phyloP scores from a whole-genome alignment of 257 asterid genomes.

The Nicotiana undulata region DNA sequence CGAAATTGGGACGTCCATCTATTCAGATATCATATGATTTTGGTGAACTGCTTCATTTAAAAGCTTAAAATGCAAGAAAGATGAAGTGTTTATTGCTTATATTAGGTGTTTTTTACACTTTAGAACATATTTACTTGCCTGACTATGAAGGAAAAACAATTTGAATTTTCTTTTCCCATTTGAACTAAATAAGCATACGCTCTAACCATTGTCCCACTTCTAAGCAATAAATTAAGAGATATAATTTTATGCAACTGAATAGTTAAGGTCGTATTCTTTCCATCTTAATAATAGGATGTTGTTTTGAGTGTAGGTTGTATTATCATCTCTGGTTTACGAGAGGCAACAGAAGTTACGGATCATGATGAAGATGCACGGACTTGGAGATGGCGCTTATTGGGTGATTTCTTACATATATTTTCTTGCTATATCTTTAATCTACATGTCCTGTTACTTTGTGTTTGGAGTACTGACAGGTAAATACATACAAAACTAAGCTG shows the following conservation, averaged over 20 bases:
- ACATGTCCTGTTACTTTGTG: constrained; percentile 17
- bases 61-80: not conserved
- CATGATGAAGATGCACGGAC: constrained; percentile 51
- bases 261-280: too few species aligned
- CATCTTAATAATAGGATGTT: not conserved
- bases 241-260: too few species aligned
- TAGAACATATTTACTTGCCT: not conserved
- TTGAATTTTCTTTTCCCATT: not conserved
- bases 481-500: not conserved
- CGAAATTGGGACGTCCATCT: not conserved
- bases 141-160: not conserved
- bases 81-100: not conserved
- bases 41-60: not conserved
- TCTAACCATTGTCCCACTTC: not conserved
- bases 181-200: not conserved
- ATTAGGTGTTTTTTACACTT: not conserved
- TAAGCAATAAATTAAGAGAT: not conserved
- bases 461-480: constrained; percentile 32
- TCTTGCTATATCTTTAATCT: constrained; percentile 24
- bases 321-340: constrained; percentile 34
- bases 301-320: constrained; percentile 17
- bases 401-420: constrained; percentile 31
- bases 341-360: constrained; percentile 31
- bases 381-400: constrained; percentile 33
- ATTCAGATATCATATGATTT: not conserved